Evolutionary conservation across 2,329 filamentous ascomycete species (phyloP), one percentile per base, ranked within the genome.

Genomic region (Clarireedia homoeocarpa): DNA sequence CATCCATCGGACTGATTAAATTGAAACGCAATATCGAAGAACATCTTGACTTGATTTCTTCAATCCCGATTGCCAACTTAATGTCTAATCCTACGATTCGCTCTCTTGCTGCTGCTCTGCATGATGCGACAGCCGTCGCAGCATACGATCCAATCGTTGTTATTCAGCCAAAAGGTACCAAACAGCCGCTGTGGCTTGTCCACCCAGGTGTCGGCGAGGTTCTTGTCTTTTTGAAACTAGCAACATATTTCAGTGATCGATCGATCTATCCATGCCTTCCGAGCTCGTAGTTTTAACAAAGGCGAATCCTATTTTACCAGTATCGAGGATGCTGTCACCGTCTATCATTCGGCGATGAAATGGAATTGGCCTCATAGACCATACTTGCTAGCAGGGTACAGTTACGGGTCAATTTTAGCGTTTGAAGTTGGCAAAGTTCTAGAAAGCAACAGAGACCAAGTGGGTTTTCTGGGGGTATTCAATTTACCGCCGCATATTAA

Each of bases 351-450:
- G 0, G 70, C 72, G 0, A 73, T 82, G 39, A 70, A 70, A n/a
- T 24, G 54, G 4, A 57, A 56, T 1, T 78, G 82, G 56, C 76
- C 77, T 0, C 14, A 65, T 0, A 77, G 79, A 0, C 78, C 78
- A 0, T 82, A 82, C 59, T 74, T 74, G 0, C 63, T 82, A 1
- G 74, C 74, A 0, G 78, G 79, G 0, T 81, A 81, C 61, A 75
- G 70, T 5, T 80, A 75, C 61, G 78, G 79, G 1, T 60, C 69
- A 5, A 77, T 77, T 63, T 56, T 80, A 0, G 74, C 76, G 0
- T 82, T 80, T 56, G 78, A 81, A 62, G 64, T 76, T 0, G 68
- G 71, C 12, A 81, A 81, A 64, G 34, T 59, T 1, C 69, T 81
- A 49, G 27, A 36, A 4, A 44, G 40, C 0, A 54, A 65, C 2